phyloP scores from a whole-genome alignment of 768 basidiomycete genomes.

The Hericium rajendrae region DNA sequence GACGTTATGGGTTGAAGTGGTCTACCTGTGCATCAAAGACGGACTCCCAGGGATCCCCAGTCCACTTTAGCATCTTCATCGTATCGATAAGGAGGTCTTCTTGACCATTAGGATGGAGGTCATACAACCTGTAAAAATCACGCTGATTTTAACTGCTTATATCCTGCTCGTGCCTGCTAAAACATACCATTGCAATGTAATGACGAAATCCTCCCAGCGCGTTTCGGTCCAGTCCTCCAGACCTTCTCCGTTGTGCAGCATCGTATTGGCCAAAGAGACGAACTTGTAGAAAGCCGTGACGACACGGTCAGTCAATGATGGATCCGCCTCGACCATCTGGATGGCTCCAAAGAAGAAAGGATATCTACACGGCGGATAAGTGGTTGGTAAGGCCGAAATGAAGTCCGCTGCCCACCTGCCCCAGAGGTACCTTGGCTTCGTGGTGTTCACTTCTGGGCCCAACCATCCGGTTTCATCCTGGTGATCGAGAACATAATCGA shows the following conservation, averaged over 20 bases:
- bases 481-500: slow-evolving; percentile 40
- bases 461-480: slow-evolving; percentile 49
- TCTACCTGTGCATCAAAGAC: slow-evolving; percentile 36
- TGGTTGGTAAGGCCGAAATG: slow-evolving; percentile 5
- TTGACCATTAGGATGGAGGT: slow-evolving; percentile 39
- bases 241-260: slow-evolving; percentile 43
- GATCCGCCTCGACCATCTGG: slow-evolving; percentile 42
- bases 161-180: too few species aligned
- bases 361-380: slow-evolving; percentile 23
- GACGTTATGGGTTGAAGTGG: background rate
- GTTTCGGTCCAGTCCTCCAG: slow-evolving; percentile 45
- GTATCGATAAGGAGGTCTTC: slow-evolving; percentile 42
- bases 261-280: slow-evolving; percentile 39
- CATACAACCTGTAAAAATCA: slow-evolving; percentile 36
- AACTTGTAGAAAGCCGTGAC: slow-evolving; percentile 45
- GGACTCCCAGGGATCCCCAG: slow-evolving; percentile 45
- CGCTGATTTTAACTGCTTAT: background rate
- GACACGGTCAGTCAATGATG: slow-evolving; percentile 33
- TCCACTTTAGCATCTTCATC: slow-evolving; percentile 41
- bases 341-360: slow-evolving; percentile 52
- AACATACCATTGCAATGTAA: slow-evolving; percentile 42
- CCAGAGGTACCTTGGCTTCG: slow-evolving; percentile 45
- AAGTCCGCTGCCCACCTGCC: slow-evolving; percentile 27
- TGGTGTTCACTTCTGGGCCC: slow-evolving; percentile 44
- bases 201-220: slow-evolving; percentile 52